A percentile compares a stretch with the other conserved stretches of the same genome.
phyloP scores from a whole-genome alignment of 148 eudicot genomes.

The Fagopyrum esculentum region DNA sequence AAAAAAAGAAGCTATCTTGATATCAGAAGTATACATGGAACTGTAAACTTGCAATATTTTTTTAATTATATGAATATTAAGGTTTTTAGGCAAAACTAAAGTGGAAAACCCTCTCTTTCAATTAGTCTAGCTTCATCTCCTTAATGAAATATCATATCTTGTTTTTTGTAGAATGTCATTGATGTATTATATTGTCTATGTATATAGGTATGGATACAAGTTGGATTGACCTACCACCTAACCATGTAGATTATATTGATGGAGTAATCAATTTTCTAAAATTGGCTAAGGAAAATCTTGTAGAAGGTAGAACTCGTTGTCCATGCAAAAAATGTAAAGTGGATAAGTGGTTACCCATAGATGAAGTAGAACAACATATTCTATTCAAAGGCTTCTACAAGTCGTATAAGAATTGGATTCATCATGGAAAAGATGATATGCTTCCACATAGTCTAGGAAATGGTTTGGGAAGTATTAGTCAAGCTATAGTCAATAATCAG shows the following conservation, averaged over 20 bases:
- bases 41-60: no score
- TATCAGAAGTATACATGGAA: no score
- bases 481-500: no score
- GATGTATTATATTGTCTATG: no score
- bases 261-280: neutral
- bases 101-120: no score
- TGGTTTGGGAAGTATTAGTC: neutral
- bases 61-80: no score
- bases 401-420: neutral
- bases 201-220: neutral
- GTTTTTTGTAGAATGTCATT: no score
- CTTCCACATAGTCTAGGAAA: no score
- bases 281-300: neutral
- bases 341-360: neutral
- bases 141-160: no score
- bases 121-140: no score
- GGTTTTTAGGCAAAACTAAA: no score
- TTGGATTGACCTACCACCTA: neutral
- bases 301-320: neutral
- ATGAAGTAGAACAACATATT: neutral
- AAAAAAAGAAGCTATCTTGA: neutral
- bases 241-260: neutral
- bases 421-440: neutral
- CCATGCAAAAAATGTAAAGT: neutral
- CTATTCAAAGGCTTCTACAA: neutral